phyloP scores from a whole-genome alignment of 345 rosid species.

The Stellera chamaejasme region DNA sequence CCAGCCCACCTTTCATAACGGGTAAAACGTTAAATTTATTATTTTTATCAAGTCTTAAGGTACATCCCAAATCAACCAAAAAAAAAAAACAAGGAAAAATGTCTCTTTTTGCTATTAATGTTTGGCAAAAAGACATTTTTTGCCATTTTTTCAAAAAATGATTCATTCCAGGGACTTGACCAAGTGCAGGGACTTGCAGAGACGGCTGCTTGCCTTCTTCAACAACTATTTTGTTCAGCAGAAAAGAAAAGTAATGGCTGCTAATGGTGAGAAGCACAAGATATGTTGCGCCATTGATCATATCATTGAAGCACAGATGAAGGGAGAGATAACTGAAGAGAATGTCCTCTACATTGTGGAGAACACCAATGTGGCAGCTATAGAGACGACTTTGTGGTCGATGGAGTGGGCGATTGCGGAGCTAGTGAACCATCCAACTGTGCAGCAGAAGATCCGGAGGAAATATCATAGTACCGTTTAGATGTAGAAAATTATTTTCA shows the following conservation, averaged over 20 bases:
- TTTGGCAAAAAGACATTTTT: no score
- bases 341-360: slow-evolving; percentile 61
- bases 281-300: slow-evolving; percentile 49
- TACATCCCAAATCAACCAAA: no score
- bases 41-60: no score
- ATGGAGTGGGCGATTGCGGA: slow-evolving; percentile 75
- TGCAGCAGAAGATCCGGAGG: slow-evolving; percentile 41
- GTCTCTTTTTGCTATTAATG: no score
- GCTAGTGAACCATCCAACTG: slow-evolving; percentile 44
- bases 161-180: no score
- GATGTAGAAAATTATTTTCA: no score
- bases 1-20: no score
- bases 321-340: slow-evolving; percentile 52
- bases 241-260: slow-evolving; percentile 45
- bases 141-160: no score
- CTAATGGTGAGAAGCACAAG: slow-evolving; percentile 39
- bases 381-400: slow-evolving; percentile 63
- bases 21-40: no score
- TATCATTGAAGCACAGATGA: slow-evolving; percentile 46
- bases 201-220: slow-evolving; percentile 46
- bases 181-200: slow-evolving; percentile 52
- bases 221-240: slow-evolving; percentile 34
- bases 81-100: no score
- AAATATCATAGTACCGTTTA: no score
- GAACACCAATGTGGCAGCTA: slow-evolving; percentile 66